These are phyloP conservation scores for Nakazawaea anatomiae DNA, from an alignment of 805 yeast species.

Conservation along the genomic window DNA sequence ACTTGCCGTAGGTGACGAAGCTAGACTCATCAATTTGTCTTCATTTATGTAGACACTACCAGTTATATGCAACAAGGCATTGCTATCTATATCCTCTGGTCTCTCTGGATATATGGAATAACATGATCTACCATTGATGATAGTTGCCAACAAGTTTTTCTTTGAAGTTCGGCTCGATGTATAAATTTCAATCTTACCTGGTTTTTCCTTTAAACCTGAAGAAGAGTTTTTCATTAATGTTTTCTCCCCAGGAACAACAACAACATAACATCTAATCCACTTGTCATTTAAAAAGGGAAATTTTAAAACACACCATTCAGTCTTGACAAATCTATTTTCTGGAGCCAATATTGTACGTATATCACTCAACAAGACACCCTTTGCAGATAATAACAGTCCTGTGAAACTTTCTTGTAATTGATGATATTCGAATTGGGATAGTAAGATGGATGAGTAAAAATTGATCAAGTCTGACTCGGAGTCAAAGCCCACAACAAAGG, in stretches of 20 bases:
- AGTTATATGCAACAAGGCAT: conserved; percentile 47
- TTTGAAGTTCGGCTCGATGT: conserved; percentile 40
- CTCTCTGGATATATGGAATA: conserved; percentile 57
- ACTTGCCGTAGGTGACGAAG: conserved; percentile 11
- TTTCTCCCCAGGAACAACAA: conserved; percentile 37
- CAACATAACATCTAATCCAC: conserved; percentile 53
- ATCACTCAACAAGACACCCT: conserved; percentile 52
- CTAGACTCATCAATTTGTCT: conserved; percentile 22
- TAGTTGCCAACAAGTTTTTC: conserved; percentile 45
- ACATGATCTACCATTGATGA: conserved; percentile 36
- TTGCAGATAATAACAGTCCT: conserved; percentile 54
- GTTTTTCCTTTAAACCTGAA: conserved; percentile 18
- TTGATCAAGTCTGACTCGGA: conserved; percentile 20
- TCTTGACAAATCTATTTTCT: conserved; percentile 37
- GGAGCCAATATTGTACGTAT: conserved; percentile 51
- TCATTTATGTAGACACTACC: conserved; percentile 50
- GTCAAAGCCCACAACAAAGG: conserved; percentile 19
- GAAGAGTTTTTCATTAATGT: conserved; percentile 4
- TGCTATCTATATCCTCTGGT: conserved; percentile 49
- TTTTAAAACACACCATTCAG: conserved; percentile 60
- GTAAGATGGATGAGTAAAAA: conserved; percentile 38
- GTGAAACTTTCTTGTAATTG: conserved; percentile 59
- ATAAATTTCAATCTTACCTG: conserved; percentile 51
- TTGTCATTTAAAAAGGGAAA: conserved; percentile 52
- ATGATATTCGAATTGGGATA: conserved; percentile 52